phyloP scores from a whole-genome alignment of 192 early-diverging fungal genomes.

The Haplosporangium gracile region DNA sequence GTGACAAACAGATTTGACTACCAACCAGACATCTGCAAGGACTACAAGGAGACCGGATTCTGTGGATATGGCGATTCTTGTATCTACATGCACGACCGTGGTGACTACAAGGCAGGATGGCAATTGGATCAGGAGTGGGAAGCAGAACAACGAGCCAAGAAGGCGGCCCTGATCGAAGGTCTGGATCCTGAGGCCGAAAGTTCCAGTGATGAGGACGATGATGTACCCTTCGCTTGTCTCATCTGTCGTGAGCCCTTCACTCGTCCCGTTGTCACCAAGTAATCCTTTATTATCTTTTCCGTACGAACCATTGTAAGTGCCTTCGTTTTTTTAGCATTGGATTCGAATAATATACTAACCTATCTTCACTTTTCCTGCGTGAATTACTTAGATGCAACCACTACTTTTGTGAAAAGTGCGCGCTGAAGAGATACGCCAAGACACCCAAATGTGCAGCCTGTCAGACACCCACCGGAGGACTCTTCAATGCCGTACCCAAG shows the following conservation, averaged over 20 bases:
- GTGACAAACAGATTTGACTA: slow-evolving; percentile 94
- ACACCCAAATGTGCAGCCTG: slow-evolving; percentile 94
- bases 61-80: slow-evolving; percentile 99
- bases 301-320: background rate
- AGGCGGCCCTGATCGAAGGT: slow-evolving; percentile 63
- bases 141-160: slow-evolving; percentile 78
- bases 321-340: slow-evolving; percentile 13
- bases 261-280: slow-evolving; percentile 92
- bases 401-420: slow-evolving; percentile 97
- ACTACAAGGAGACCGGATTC: slow-evolving; percentile 96
- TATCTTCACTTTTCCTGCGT: slow-evolving; percentile 12
- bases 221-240: slow-evolving; percentile 94
- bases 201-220: slow-evolving; percentile 73
- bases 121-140: slow-evolving; percentile 99
- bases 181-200: slow-evolving; percentile 62
- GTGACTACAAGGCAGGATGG: slow-evolving; percentile 97
- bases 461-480: slow-evolving; percentile 83
- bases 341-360: slow-evolving; percentile 14
- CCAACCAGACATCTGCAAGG: slow-evolving; percentile 98
- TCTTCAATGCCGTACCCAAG: slow-evolving; percentile 84
- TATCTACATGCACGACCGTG: slow-evolving; percentile 97
- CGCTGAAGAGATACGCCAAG: slow-evolving; percentile 85
- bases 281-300: slow-evolving; percentile 29
- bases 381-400: slow-evolving; percentile 79
- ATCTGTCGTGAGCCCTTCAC: slow-evolving; percentile 93